Conservation (phyloP, 352 stramenopile species). For the Phytophthora idaei region DNA sequence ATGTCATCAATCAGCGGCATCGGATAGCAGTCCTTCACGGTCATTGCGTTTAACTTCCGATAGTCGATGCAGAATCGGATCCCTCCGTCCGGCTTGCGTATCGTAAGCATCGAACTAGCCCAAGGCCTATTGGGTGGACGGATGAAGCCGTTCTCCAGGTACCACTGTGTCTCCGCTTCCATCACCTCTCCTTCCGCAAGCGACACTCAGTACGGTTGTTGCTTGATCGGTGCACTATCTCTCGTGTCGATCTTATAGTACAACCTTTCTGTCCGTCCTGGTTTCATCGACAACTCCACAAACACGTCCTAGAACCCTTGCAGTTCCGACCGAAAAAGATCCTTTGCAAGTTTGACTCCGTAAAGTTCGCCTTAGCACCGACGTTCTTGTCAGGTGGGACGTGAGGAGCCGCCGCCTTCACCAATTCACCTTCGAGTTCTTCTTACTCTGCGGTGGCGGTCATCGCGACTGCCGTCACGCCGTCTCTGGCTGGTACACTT, state of each 20-base stretch:
- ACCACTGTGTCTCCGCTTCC: not conserved
- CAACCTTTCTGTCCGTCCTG: not conserved
- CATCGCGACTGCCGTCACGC: too few species aligned
- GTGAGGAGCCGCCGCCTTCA: too few species aligned
- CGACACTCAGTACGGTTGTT: constrained; percentile 19
- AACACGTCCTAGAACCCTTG: not conserved
- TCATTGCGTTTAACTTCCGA: constrained; percentile 10
- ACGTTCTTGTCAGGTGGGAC: too few species aligned
- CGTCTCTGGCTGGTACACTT: too few species aligned
- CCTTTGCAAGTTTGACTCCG: not conserved
- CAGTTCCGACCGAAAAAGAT: not conserved
- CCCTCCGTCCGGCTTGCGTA: constrained; percentile 14
- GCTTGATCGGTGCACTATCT: constrained; percentile 3
- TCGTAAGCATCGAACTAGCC: constrained; percentile 9
- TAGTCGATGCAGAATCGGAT: constrained; percentile 25
- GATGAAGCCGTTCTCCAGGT: not conserved
- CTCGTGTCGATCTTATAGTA: constrained; percentile 14
- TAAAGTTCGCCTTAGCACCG: not conserved
- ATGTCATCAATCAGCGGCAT: constrained; percentile 24
- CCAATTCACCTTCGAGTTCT: too few species aligned
- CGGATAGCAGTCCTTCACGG: constrained; percentile 14
- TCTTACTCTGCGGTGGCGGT: too few species aligned
- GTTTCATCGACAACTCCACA: constrained; percentile 5
- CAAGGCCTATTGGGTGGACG: not conserved
- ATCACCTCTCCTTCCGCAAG: not conserved